Percentiles rank a stretch among this genome's conserved stretches.
Conservation (phyloP, 2,329 filamentous ascomycete species). For the Nigrospora oryzae region DNA sequence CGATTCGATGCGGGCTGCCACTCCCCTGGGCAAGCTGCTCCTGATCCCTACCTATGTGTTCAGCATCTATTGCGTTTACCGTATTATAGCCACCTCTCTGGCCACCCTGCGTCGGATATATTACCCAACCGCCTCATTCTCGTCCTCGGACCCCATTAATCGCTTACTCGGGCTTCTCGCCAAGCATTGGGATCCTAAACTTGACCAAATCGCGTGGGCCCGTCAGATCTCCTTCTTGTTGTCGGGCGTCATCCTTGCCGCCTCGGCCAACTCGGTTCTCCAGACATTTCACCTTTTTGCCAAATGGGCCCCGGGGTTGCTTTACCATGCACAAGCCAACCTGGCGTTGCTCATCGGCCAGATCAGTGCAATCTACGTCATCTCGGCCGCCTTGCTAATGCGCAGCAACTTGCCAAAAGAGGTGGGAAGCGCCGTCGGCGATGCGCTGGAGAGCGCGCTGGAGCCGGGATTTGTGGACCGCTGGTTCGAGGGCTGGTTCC, state of each 20-base stretch:
- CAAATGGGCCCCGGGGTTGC: slow-evolving; percentile 62
- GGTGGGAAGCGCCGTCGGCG: slow-evolving; percentile 68
- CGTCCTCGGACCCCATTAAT: slow-evolving; percentile 74
- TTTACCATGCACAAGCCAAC: slow-evolving; percentile 68
- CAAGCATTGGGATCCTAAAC: slow-evolving; percentile 73
- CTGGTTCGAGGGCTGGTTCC: slow-evolving; percentile 87
- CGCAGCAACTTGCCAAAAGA: slow-evolving; percentile 71
- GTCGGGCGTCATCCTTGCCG: slow-evolving; percentile 73
- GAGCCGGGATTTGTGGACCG: slow-evolving; percentile 65
- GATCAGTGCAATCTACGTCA: slow-evolving; percentile 77
- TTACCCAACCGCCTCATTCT: slow-evolving; percentile 42
- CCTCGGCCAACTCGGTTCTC: slow-evolving; percentile 74
- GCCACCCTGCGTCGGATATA: slow-evolving; percentile 56
- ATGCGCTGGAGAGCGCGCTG: slow-evolving; percentile 69
- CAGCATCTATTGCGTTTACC: slow-evolving; percentile 76
- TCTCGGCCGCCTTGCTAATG: slow-evolving; percentile 68
- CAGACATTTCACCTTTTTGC: slow-evolving; percentile 79
- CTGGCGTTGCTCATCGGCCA: slow-evolving; percentile 73
- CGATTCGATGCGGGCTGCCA: slow-evolving; percentile 59
- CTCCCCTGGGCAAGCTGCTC: slow-evolving; percentile 55
- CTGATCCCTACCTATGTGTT: slow-evolving; percentile 59
- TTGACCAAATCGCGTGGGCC: slow-evolving; percentile 77
- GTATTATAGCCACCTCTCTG: slow-evolving; percentile 63
- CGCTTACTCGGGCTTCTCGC: slow-evolving; percentile 72
- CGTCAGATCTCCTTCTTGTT: slow-evolving; percentile 79